phyloP scores from a whole-genome alignment of 2,329 filamentous ascomycete genomes.

The Verticillium tricorpus region DNA sequence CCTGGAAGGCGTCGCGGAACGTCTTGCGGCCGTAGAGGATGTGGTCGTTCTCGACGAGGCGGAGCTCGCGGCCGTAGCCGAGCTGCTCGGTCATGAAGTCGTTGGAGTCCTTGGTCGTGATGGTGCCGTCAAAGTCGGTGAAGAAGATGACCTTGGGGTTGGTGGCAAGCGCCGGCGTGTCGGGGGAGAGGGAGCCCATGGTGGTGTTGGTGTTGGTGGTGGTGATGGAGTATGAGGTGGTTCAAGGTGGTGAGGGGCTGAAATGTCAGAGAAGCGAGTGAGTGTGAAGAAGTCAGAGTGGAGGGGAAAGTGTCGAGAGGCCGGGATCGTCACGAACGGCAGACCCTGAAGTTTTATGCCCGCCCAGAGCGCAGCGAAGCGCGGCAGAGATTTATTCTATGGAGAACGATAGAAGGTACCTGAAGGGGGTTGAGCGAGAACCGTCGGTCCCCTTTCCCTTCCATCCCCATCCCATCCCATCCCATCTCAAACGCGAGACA shows the following conservation, averaged over 20 bases:
- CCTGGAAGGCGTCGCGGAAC: constrained; percentile 83
- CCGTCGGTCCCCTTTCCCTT: not conserved
- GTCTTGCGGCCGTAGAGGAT: constrained; percentile 66
- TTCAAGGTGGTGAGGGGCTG: too few species aligned
- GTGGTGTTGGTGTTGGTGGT: constrained; percentile 12
- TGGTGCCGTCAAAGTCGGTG: constrained; percentile 97
- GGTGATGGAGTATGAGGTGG: not conserved
- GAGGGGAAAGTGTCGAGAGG: not conserved
- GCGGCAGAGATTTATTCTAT: not conserved
- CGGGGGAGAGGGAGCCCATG: constrained; percentile 37
- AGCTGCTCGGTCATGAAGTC: constrained; percentile 83
- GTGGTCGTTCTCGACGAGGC: constrained; percentile 68
- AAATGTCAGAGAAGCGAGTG: not conserved
- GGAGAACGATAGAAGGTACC: not conserved
- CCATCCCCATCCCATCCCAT: not conserved
- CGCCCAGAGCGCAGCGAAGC: not conserved
- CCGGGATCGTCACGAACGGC: not conserved
- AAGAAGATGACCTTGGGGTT: constrained; percentile 95
- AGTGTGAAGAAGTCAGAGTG: not conserved
- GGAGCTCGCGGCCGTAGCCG: constrained; percentile 71
- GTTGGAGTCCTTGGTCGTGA: constrained; percentile 68
- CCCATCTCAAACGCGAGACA: not conserved
- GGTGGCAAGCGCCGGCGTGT: constrained; percentile 55
- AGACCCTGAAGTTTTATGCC: not conserved
- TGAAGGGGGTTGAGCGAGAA: not conserved